Evolutionary conservation across 805 yeast genomes (phyloP).

Genomic region (Sungouiozyma intestinalis): DNA sequence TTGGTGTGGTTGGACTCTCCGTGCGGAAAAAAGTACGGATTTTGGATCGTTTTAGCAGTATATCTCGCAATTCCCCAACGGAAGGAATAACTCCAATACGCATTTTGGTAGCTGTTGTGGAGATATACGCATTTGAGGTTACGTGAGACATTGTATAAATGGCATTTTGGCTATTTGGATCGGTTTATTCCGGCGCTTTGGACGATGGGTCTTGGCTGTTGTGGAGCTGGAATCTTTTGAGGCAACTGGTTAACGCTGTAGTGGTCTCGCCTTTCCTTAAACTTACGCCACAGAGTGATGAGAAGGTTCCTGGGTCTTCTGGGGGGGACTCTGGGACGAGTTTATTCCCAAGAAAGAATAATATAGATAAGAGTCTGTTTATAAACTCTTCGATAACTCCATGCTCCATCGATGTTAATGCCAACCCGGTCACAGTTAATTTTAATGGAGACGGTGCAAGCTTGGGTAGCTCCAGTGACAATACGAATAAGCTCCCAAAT

Average conservation of each 20-base stretch:
- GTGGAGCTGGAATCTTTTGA: not conserved
- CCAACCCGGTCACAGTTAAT: not conserved
- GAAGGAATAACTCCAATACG: no score
- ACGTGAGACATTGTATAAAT: no score
- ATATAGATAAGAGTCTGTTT: conserved; percentile 11
- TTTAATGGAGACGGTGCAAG: not conserved
- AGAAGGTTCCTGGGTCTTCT: not conserved
- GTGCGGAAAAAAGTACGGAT: no score
- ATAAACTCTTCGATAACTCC: conserved; percentile 17
- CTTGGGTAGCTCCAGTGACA: not conserved
- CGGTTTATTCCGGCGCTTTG: not conserved
- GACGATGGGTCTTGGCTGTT: not conserved
- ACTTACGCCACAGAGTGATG: not conserved
- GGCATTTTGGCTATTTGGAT: not conserved
- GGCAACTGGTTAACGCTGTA: not conserved
- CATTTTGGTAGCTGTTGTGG: no score
- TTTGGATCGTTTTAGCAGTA: no score
- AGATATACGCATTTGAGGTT: no score
- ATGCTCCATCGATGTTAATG: conserved; percentile 20
- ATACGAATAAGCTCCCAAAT: not conserved
- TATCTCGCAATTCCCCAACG: no score
- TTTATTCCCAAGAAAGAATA: conserved; percentile 20
- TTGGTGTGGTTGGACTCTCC: no score
- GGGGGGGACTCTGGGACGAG: not conserved
- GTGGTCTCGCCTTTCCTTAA: not conserved